Base-by-base conservation (phyloP, 2,329 filamentous ascomycete genomes). In the Neofusicoccum sp. region DNA sequence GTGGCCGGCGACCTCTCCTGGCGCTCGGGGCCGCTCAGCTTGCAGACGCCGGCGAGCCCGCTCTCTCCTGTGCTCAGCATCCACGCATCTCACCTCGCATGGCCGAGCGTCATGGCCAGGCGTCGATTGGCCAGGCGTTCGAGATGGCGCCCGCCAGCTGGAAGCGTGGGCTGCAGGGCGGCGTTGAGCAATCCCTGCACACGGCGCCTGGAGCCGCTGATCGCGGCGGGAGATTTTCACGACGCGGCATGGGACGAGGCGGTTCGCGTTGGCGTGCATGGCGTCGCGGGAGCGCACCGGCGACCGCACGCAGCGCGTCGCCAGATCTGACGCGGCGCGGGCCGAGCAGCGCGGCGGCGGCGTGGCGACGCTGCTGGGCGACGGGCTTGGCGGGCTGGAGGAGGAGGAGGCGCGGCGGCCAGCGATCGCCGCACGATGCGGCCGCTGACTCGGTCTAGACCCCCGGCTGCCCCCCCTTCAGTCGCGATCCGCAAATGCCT, bases 101-200 rank as follows among this genome's bases (percentile, higher is more conserved):
- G 9, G 9, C 48, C 4, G 48, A 38, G 38, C 33, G 33, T 24
- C 44, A 24, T 43, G 16, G 7, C 44, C 26, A 30, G 26, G 44
- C 44, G 26, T 31, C 36, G 34, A 54, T 41, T 41, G 36, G 49
- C 24, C 49, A 41, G 49, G 49, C 14, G 31, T 24, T 31, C 24
- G 34, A 28, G 26, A 47, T 31, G 44, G 44, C 24, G 44, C 8
- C 6, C 33, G 45, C 16, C 12, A 51, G 36, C 16, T 16, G 14
- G 24, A 41, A 40, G 49, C 49, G 26, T 40, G 49, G 49, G 36
- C 49, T 54, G 49, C 49, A 54, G 49, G 49, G 28, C 49, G 49
- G 49, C 49, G 24, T 28, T n/a, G 34, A 28, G 36, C 49, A 24
- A 12, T 28, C 33, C 11, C 34, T 40, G 34, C 33, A 14, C n/a